A percentile compares a stretch with the other conserved stretches of the same genome.
Conservation (phyloP, 345 rosid genomes). For the Linum usitatissimum region DNA sequence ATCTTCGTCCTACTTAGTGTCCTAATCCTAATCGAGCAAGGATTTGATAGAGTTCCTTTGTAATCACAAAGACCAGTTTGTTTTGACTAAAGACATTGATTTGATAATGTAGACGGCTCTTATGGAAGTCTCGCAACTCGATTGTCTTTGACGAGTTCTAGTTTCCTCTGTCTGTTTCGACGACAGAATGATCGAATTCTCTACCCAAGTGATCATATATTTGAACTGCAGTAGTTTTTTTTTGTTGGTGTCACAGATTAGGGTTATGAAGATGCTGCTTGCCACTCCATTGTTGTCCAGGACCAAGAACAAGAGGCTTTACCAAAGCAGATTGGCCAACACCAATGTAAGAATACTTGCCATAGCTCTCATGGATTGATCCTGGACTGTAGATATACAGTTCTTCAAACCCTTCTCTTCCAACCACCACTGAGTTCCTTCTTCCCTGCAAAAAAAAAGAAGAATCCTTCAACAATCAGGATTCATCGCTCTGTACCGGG, state of each 20-base stretch:
- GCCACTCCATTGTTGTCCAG: constrained; percentile 65
- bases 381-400: constrained; percentile 81
- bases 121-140: too few relatives aligned
- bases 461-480: neutral
- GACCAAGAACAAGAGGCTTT: constrained; percentile 42
- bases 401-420: constrained; percentile 64
- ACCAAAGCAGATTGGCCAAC: constrained; percentile 59
- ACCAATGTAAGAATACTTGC: constrained; percentile 61
- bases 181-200: too few relatives aligned
- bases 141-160: neutral
- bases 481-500: neutral
- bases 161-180: too few relatives aligned
- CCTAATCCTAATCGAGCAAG: too few relatives aligned
- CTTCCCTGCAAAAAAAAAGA: constrained; percentile 39
- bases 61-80: too few relatives aligned
- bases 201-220: too few relatives aligned
- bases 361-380: constrained; percentile 48
- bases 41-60: too few relatives aligned
- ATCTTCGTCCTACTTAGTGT: constrained; percentile 58
- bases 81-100: too few relatives aligned
- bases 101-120: too few relatives aligned
- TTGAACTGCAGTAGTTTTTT: neutral
- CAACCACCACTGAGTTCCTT: constrained; percentile 63
- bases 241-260: constrained; percentile 26
- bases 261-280: constrained; percentile 61